phyloP scores from a whole-genome alignment of 768 basidiomycete genomes.

The Hortiboletus flavorubellus region DNA sequence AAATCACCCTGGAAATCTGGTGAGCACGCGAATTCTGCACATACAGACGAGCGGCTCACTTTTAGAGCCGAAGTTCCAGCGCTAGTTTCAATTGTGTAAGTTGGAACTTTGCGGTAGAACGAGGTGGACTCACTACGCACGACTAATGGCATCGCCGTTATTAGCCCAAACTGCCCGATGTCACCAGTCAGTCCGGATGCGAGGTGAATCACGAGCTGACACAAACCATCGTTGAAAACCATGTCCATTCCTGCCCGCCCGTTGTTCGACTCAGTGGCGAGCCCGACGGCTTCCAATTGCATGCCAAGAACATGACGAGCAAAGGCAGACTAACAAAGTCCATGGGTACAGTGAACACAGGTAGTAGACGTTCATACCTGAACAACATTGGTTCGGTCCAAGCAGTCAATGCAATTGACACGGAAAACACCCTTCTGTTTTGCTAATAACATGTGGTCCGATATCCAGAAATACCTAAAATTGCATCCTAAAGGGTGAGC shows the following conservation, averaged over 20 bases:
- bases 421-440: conserved; percentile 86
- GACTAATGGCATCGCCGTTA: conserved; percentile 93
- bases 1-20: conserved; percentile 65
- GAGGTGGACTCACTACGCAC: conserved; percentile 63
- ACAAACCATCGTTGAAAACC: conserved; percentile 74
- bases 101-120: not conserved
- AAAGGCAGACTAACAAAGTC: conserved; percentile 71
- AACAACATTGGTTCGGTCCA: conserved; percentile 94
- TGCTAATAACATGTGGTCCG: conserved; percentile 63
- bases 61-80: conserved; percentile 97
- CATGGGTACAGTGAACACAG: conserved; percentile 3
- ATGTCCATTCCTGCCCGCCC: conserved; percentile 62
- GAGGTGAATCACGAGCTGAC: not conserved
- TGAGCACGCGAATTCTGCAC: conserved; percentile 4
- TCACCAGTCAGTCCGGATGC: not conserved
- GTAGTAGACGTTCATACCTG: conserved; percentile 46
- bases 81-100: conserved; percentile 40
- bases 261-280: conserved; percentile 52
- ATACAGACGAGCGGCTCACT: conserved; percentile 40
- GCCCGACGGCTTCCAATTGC: conserved; percentile 70
- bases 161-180: conserved; percentile 83
- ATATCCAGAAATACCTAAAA: conserved; percentile 78
- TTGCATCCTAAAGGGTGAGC: conserved; percentile 1
- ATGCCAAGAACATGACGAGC: conserved; percentile 77
- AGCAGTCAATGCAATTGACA: conserved; percentile 93